phyloP scores from a whole-genome alignment of 1,139 yeast genomes.

The Protomyces pachydermus region DNA sequence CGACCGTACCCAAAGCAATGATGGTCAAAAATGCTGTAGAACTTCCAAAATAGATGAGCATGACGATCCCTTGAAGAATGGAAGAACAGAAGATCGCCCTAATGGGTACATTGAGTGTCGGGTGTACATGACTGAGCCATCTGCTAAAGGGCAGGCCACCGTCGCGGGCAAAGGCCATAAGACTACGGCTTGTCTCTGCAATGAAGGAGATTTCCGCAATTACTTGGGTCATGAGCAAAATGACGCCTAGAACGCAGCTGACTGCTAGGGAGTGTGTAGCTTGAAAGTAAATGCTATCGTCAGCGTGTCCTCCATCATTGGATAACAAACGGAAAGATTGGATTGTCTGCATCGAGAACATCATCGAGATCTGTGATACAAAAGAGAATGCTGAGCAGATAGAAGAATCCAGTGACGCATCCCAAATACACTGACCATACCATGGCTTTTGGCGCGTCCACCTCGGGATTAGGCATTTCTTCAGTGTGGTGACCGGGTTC shows the following conservation, averaged over 20 bases:
- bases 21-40: slow-evolving; percentile 77
- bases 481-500: slow-evolving; percentile 77
- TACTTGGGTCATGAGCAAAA: slow-evolving; percentile 64
- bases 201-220: slow-evolving; percentile 71
- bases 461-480: slow-evolving; percentile 57
- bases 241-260: slow-evolving; percentile 59
- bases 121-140: slow-evolving; percentile 61
- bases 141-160: slow-evolving; percentile 67
- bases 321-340: slow-evolving; percentile 45
- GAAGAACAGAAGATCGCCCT: slow-evolving; percentile 69
- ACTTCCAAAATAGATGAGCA: slow-evolving; percentile 59
- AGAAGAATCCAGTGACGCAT: slow-evolving; percentile 61
- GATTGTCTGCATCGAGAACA: slow-evolving; percentile 56
- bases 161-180: slow-evolving; percentile 79
- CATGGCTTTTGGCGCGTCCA: slow-evolving; percentile 73
- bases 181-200: slow-evolving; percentile 77
- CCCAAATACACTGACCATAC: slow-evolving; percentile 61
- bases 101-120: slow-evolving; percentile 58
- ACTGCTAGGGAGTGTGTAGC: slow-evolving; percentile 54
- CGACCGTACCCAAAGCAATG: slow-evolving; percentile 78
- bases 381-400: slow-evolving; percentile 64
- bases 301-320: not conserved
- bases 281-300: slow-evolving; percentile 51
- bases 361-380: slow-evolving; percentile 67
- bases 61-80: slow-evolving; percentile 57